Evolutionary conservation across 768 basidiomycete genomes (phyloP).

Genomic region (Lanmaoa rubissima): DNA sequence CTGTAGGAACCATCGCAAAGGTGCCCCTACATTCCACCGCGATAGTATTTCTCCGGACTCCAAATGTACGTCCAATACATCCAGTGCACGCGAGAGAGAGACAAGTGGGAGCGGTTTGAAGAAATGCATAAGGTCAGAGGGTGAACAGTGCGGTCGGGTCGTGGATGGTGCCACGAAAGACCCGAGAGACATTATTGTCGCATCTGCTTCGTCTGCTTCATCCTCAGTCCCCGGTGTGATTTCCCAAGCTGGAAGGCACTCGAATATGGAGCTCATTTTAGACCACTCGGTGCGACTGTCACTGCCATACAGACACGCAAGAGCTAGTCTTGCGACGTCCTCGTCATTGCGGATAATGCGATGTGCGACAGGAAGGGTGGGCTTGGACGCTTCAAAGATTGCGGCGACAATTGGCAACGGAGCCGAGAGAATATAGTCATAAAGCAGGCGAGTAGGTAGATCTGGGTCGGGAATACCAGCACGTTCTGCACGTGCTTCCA

Average conservation of each 20-base stretch:
- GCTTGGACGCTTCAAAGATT: conserved; percentile 90
- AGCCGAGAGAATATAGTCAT: conserved; percentile 69
- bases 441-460: conserved; percentile 62
- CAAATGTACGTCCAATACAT: conserved; percentile 91
- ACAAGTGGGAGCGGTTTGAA: conserved; percentile 75
- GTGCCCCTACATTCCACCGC: conserved; percentile 81
- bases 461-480: conserved; percentile 64
- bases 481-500: conserved; percentile 87
- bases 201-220: conserved; percentile 75
- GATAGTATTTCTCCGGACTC: conserved; percentile 91
- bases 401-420: conserved; percentile 67
- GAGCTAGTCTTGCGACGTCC: conserved; percentile 81
- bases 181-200: conserved; percentile 78
- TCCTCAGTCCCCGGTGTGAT: conserved; percentile 52
- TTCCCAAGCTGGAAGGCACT: conserved; percentile 94
- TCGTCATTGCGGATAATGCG: conserved; percentile 80
- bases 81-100: conserved; percentile 78
- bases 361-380: conserved; percentile 67
- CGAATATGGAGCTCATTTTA: conserved; percentile 89
- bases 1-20: conserved; percentile 88
- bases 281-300: conserved; percentile 70
- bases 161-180: conserved; percentile 77
- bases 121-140: conserved; percentile 75
- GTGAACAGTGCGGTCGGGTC: conserved; percentile 48
- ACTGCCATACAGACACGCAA: conserved; percentile 87